A percentile compares a stretch with the other conserved stretches of the same genome.
These are phyloP conservation scores for Paramecium sonneborni DNA, from an alignment of 73 alveolate species.

Conservation along the genomic window DNA sequence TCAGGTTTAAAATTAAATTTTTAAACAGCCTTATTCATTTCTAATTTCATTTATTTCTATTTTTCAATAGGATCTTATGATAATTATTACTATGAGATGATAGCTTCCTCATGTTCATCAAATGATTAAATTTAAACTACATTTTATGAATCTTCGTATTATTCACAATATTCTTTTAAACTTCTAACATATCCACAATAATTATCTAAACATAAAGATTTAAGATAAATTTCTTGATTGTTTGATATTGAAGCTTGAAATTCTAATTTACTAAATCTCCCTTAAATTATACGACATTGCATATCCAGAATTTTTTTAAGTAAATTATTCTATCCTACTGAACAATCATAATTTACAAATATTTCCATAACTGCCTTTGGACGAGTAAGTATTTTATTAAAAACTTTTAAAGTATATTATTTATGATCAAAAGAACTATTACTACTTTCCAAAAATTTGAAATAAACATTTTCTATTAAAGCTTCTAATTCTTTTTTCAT, in stretches of 20 bases:
- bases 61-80: constrained; percentile 58
- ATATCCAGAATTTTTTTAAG: constrained; percentile 81
- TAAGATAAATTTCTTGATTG: constrained; percentile 36
- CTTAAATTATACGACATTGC: constrained; percentile 87
- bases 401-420: constrained; percentile 85
- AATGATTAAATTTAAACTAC: background rate
- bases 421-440: constrained; percentile 88
- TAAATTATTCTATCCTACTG: constrained; percentile 62
- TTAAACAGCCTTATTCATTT: constrained; percentile 87
- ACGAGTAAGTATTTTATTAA: constrained; percentile 78
- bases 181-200: constrained; percentile 63
- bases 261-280: constrained; percentile 71
- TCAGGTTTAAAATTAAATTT: constrained; percentile 95
- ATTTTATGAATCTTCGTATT: constrained; percentile 56
- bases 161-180: constrained; percentile 54
- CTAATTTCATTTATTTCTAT: constrained; percentile 73
- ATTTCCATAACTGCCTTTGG: constrained; percentile 88
- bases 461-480: constrained; percentile 88
- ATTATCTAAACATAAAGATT: constrained; percentile 54
- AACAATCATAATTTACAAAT: constrained; percentile 92
- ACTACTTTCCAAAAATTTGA: constrained; percentile 90
- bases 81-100: background rate
- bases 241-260: constrained; percentile 70
- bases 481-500: constrained; percentile 87
- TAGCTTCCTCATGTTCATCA: background rate